These are phyloP conservation scores for Aspergillus quadricinctus DNA, from an alignment of 2,329 filamentous ascomycete genomes.

Conservation along the genomic window DNA sequence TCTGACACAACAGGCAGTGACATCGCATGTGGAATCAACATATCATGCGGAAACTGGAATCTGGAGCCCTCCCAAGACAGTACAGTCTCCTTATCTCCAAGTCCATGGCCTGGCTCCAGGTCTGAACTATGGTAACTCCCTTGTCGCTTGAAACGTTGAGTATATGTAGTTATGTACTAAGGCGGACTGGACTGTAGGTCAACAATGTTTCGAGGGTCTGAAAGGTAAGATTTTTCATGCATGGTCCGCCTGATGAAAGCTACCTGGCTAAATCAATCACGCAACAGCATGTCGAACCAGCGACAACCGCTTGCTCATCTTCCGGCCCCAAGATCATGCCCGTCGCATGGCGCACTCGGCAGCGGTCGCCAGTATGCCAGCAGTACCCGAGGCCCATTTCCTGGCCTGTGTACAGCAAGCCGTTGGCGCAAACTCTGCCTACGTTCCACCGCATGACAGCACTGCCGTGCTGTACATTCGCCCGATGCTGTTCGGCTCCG, in stretches of 20 bases:
- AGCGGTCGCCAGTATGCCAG: conserved; percentile 27
- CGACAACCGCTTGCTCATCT: too few species aligned
- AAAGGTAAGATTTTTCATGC: conserved; percentile 39
- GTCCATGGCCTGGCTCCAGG: conserved; percentile 53
- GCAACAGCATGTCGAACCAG: conserved; percentile 22
- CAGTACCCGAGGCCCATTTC: conserved; percentile 26
- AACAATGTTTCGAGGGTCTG: conserved; percentile 54
- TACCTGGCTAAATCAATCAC: conserved; percentile 13
- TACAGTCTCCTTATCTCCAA: conserved; percentile 49
- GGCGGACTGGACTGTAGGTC: too few species aligned
- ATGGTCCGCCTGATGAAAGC: neutral
- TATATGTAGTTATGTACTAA: too few species aligned
- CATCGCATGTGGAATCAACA: too few species aligned
- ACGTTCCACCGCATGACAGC: conserved; percentile 14
- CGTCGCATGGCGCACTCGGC: conserved; percentile 25
- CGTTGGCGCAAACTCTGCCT: conserved; percentile 1
- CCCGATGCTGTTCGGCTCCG: conserved; percentile 30
- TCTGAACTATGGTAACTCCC: conserved; percentile 46
- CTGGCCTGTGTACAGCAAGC: conserved; percentile 6
- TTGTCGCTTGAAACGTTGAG: too few species aligned
- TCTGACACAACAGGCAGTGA: too few species aligned
- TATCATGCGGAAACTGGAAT: too few species aligned
- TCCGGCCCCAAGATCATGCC: conserved; percentile 29
- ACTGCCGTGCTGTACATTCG: conserved; percentile 33
- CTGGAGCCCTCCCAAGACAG: conserved; percentile 51